These are phyloP conservation scores for Coelastrella sp. DNA, from an alignment of 139 green algal species.

Conservation along the genomic window DNA sequence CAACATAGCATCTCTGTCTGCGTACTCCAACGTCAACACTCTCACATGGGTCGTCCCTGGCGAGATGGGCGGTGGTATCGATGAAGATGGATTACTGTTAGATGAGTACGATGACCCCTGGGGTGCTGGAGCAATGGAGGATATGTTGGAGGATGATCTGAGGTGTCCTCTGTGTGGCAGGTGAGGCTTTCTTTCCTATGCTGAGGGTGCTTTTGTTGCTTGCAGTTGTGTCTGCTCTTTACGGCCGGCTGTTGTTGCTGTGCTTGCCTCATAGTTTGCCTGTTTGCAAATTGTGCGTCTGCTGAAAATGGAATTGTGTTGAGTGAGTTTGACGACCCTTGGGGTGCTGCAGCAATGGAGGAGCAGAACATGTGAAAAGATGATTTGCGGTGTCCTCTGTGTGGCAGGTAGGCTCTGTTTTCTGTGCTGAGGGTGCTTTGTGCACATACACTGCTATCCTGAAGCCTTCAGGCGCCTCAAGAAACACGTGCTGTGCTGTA, in stretches of 20 bases:
- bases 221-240: neutral
- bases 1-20: neutral
- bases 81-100: neutral
- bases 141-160: neutral
- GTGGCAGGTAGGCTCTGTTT: neutral
- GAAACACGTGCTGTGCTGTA: too few species aligned
- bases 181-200: neutral
- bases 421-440: neutral
- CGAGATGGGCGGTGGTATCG: neutral
- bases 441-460: too few species aligned
- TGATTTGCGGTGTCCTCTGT: neutral
- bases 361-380: neutral
- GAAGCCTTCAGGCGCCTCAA: too few species aligned
- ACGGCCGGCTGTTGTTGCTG: too few species aligned
- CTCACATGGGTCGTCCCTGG: neutral
- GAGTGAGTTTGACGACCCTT: neutral
- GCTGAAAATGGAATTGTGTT: neutral
- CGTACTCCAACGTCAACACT: neutral
- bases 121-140: neutral
- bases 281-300: too few species aligned
- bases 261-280: too few species aligned
- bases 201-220: neutral
- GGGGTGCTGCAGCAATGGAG: neutral
- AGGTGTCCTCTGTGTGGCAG: constrained; percentile 32
- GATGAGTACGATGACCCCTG: neutral